Base-by-base conservation (phyloP, 768 basidiomycete species). In the Boletus rex-veris region DNA sequence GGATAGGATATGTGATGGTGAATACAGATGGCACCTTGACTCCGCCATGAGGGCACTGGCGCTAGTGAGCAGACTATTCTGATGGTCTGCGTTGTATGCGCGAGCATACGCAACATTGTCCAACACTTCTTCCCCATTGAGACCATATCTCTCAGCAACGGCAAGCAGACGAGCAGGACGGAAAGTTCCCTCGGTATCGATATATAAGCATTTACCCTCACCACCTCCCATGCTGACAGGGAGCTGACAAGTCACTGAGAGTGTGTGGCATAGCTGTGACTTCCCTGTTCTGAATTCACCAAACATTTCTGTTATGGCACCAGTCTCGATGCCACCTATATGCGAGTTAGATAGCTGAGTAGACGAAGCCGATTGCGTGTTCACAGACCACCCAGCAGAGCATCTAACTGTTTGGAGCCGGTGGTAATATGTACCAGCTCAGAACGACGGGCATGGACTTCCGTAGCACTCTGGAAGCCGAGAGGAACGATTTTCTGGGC, bases 31-130 rank as follows among this genome's bases (percentile, higher is more conserved):
- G 49, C 57, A 95, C 96, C 97, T 85, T 39, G 96, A 98, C 70
- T 99, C 97, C 6, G 94, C 91, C 97, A 99, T 98, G 64, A 99
- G 81, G n/a, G 95, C 97, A 66, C 92, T 92, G 3, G 97, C 97
- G 60, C 84, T 89, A 0, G 92, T 86, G 55, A 99, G 76, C 51
- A 99, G 77, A 48, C 90, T 82, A 51, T 90, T 83, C 66, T 99
- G 97, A 73, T 98, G 97, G 67, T 98, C 97, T 37, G 95, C 96
- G 64, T 99, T 99, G 72, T 98, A 98, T 62, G 97, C 97, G 61
- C 97, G 79, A 2, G 97, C 97, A 74, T 98, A 98, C 24, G 97
- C 97, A 33, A 99, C 90, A 63, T 99, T 99, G 70, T 99, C 97
- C 58, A 98, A 75, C 0, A 98, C 97, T 70, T 98, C 96, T 70